Percentiles rank a stretch among this genome's conserved stretches.
phyloP scores from a whole-genome alignment of 2,329 filamentous ascomycete genomes.

The Alternaria longipes region DNA sequence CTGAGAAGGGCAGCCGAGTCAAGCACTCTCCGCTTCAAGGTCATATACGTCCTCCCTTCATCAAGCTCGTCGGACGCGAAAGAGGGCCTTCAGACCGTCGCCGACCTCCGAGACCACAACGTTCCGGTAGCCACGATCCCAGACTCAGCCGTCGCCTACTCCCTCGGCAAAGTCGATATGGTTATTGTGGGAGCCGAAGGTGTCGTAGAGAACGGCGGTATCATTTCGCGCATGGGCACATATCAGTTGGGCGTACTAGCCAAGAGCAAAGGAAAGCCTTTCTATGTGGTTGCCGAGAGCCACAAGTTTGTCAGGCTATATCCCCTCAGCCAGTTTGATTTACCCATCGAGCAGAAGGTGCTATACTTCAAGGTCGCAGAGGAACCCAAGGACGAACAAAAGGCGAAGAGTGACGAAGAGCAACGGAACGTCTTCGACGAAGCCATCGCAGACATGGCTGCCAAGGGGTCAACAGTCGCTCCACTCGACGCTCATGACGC shows the following conservation, averaged over 20 bases:
- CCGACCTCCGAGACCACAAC: constrained; percentile 73
- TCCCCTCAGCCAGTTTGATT: constrained; percentile 80
- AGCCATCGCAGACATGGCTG: constrained; percentile 42
- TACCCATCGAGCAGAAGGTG: constrained; percentile 81
- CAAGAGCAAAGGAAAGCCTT: constrained; percentile 74
- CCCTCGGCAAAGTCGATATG: constrained; percentile 76
- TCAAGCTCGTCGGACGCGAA: constrained; percentile 46
- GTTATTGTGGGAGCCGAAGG: constrained; percentile 77
- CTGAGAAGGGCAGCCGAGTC: constrained; percentile 77
- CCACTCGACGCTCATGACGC: constrained; percentile 55
- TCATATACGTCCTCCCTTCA: constrained; percentile 71
- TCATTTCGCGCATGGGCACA: constrained; percentile 86
- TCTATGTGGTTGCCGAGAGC: constrained; percentile 92
- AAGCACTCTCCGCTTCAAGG: constrained; percentile 74
- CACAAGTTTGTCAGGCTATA: constrained; percentile 96
- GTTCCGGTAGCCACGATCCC: constrained; percentile 85
- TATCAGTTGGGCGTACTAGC: constrained; percentile 88
- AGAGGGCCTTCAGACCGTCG: constrained; percentile 77
- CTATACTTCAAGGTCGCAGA: constrained; percentile 73
- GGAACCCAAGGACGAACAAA: constrained; percentile 27
- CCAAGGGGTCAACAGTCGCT: constrained; percentile 28
- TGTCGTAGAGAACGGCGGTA: constrained; percentile 91
- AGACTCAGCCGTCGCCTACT: constrained; percentile 79
- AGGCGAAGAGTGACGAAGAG: constrained; percentile 18
- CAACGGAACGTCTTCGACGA: constrained; percentile 58